Percentiles rank a stretch among this genome's conserved stretches.
Conservation (phyloP, 2,329 filamentous ascomycete species). For the Penicillium sp. region DNA sequence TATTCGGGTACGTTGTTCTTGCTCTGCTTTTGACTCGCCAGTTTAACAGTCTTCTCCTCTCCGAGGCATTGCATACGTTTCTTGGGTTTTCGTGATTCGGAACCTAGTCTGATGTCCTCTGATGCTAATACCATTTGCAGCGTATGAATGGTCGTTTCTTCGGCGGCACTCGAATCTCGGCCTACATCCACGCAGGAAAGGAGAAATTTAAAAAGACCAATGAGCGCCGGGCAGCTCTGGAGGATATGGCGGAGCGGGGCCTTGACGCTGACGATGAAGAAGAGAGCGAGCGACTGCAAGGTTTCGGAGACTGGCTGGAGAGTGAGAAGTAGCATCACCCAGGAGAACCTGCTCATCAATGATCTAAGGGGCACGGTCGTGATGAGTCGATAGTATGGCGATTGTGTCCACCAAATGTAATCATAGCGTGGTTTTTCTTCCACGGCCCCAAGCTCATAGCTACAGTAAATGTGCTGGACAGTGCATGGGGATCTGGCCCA, state of each 20-base stretch:
- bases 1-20: conserved; percentile 51
- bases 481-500: background rate
- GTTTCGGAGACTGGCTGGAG: conserved; percentile 53
- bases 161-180: conserved; percentile 69
- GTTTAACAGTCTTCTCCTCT: background rate
- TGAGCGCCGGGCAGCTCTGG: conserved; percentile 44
- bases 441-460: background rate
- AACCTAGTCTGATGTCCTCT: background rate
- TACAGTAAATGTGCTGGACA: background rate
- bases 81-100: background rate
- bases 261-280: conserved; percentile 49
- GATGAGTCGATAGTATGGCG: background rate
- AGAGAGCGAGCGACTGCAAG: conserved; percentile 47
- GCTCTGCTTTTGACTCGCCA: background rate
- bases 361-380: background rate
- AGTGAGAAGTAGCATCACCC: conserved; percentile 26
- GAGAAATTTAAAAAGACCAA: conserved; percentile 73
- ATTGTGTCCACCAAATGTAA: background rate
- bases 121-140: conserved; percentile 28
- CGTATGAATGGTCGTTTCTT: conserved; percentile 81
- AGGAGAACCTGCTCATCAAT: conserved; percentile 16
- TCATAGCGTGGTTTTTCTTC: background rate
- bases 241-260: conserved; percentile 52
- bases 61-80: background rate
- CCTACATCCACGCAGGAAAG: conserved; percentile 68